Conservation (phyloP, 2,329 filamentous ascomycete genomes). For the Teratosphaeria epicoccoides region DNA sequence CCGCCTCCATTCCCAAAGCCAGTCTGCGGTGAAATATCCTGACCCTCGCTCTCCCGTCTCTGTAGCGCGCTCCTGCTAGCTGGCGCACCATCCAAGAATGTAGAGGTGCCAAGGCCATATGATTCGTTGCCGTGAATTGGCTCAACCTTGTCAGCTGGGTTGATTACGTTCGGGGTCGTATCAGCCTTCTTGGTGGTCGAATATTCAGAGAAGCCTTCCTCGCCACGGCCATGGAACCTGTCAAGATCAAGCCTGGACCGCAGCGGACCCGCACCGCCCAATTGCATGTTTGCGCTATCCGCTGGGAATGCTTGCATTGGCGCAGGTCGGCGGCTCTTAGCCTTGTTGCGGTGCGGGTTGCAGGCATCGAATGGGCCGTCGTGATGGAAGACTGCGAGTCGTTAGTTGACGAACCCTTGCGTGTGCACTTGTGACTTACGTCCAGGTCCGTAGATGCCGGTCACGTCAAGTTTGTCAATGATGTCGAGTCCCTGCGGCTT, state of each 20-base stretch:
- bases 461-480: slow-evolving; percentile 94
- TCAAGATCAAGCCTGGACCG: slow-evolving; percentile 74
- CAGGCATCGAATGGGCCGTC: slow-evolving; percentile 95
- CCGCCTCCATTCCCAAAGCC: slow-evolving; percentile 38
- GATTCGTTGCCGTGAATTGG: slow-evolving; percentile 76
- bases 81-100: slow-evolving; percentile 88
- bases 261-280: slow-evolving; percentile 78
- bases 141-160: slow-evolving; percentile 56
- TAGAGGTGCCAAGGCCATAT: slow-evolving; percentile 80
- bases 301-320: slow-evolving; percentile 96
- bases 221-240: slow-evolving; percentile 72
- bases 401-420: neutral
- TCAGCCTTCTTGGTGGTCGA: slow-evolving; percentile 35
- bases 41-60: slow-evolving; percentile 60
- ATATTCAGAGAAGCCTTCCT: slow-evolving; percentile 83
- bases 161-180: slow-evolving; percentile 41
- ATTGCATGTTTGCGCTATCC: slow-evolving; percentile 80
- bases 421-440: slow-evolving; percentile 44
- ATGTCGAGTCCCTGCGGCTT: slow-evolving; percentile 58
- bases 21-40: slow-evolving; percentile 25
- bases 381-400: slow-evolving; percentile 76
- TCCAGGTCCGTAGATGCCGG: slow-evolving; percentile 87
- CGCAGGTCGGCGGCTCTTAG: slow-evolving; percentile 61
- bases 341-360: slow-evolving; percentile 85
- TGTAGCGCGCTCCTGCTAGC: slow-evolving; percentile 71